Conservation (phyloP, 371 early-diverging fungal genomes). For the Rhizomucor miehei region DNA sequence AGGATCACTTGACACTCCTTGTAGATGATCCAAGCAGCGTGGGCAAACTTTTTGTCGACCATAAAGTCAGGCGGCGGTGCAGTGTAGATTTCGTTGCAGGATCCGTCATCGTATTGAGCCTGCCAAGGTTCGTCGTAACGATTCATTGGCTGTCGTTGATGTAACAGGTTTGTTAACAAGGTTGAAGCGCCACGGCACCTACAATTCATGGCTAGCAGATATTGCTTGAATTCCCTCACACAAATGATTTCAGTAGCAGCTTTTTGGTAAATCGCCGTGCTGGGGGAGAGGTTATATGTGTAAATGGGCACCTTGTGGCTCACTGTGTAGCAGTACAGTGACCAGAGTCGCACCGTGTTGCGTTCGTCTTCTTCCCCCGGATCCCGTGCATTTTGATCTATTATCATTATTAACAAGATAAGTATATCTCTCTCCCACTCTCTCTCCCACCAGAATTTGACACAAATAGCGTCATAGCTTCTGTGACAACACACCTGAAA, state of each 20-base stretch:
- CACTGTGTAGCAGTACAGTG: conserved; percentile 53
- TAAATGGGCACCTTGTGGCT: conserved; percentile 57
- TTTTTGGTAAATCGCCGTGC: conserved; percentile 65
- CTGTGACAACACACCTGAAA: conserved; percentile 34
- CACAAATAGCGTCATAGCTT: background rate
- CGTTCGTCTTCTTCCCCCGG: conserved; percentile 55
- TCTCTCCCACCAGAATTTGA: background rate
- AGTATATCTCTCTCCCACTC: background rate
- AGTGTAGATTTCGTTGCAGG: conserved; percentile 69
- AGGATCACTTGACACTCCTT: conserved; percentile 71
- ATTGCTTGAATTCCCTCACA: conserved; percentile 70
- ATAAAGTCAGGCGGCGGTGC: conserved; percentile 50
- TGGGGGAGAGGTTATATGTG: conserved; percentile 66
- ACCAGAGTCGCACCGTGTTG: conserved; percentile 64
- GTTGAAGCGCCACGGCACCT: conserved; percentile 68
- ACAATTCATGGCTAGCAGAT: conserved; percentile 65
- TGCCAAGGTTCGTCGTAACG: conserved; percentile 70
- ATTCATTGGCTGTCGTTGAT: conserved; percentile 56
- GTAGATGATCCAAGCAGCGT: conserved; percentile 59
- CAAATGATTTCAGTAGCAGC: conserved; percentile 67
- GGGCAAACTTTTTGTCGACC: conserved; percentile 56
- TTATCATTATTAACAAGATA: background rate
- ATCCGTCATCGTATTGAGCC: conserved; percentile 75
- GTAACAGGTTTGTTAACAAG: conserved; percentile 67
- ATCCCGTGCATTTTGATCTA: conserved; percentile 44